These are phyloP conservation scores for Lyophyllum semitale DNA, from an alignment of 768 basidiomycete species.

Conservation along the genomic window DNA sequence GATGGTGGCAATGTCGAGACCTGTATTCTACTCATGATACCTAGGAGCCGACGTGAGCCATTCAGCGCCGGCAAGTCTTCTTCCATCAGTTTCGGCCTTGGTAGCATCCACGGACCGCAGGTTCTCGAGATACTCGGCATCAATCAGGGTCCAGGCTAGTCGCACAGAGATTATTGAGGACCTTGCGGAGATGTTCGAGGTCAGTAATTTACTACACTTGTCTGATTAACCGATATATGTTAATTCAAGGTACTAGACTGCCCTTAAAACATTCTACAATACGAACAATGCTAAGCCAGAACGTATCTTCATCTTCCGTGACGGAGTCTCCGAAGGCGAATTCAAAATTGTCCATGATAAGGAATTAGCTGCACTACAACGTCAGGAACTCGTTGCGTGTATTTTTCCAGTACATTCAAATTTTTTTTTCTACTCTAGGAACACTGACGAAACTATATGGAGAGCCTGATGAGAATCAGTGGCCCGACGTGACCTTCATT, in stretches of 20 bases:
- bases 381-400: conserved; percentile 3
- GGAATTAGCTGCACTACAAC: conserved; percentile 21
- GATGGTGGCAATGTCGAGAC: neutral
- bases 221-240: neutral
- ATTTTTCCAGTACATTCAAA: neutral
- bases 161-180: conserved; percentile 61
- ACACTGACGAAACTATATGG: conserved; percentile 38
- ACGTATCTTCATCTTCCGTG: conserved; percentile 27
- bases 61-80: conserved; percentile 20
- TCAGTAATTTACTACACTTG: conserved; percentile 6
- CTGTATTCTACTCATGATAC: neutral
- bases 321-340: conserved; percentile 36
- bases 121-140: conserved; percentile 55
- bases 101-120: conserved; percentile 57
- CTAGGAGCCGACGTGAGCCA: conserved; percentile 31
- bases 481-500: conserved; percentile 54
- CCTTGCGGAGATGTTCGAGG: conserved; percentile 53
- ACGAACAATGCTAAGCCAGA: conserved; percentile 10
- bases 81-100: conserved; percentile 30
- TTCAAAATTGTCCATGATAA: conserved; percentile 22
- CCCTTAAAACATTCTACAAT: conserved; percentile 12
- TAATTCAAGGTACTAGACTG: conserved; percentile 8
- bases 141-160: conserved; percentile 50
- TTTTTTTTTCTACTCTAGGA: neutral
- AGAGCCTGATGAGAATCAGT: conserved; percentile 30